Evolutionary conservation across 2,329 filamentous ascomycete genomes (phyloP), one percentile per base, ranked within the genome.

Genomic region (Neoscytalidium dimidiatum): DNA sequence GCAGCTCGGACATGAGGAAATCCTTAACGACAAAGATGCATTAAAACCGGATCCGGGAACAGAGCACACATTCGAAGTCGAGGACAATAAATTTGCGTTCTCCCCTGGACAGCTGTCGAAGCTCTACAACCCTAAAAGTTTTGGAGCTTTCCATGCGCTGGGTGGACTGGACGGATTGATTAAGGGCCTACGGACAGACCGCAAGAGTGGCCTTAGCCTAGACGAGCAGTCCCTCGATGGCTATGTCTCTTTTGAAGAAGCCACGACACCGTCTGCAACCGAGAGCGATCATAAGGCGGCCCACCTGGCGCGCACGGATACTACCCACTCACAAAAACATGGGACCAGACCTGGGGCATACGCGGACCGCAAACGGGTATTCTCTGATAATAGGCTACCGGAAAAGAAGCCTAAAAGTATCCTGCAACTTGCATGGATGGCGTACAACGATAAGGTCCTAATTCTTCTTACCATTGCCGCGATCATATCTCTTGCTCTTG

Each of bases 361-460:
- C 64, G 74, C 79, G 44, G 88, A 90, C 71, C 82, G 88, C n/a
- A 81, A 83, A 64, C 80, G 87, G 33, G 78, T 90, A 4, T 90
- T 84, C 71, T 82, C 84, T 51, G 83, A 84, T 68, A 91, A 91
- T 69, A 77, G 80, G 13, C 78, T 91, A 23, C 89, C 89, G 0
- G 83, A 86, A 48, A 87, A 88, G 72, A 88, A 90, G 74, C 80
- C 83, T 1, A 88, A 86, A 29, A 83, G 86, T 1, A 82, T 91
- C 44, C 81, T 86, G 70, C 80, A 79, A 65, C 73, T 91, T 7
- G 82, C 88, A 66, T 92, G 89, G 89, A 85, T 85, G 67, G 88
- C 89, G 2, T 91, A 90, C 74, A 90, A 91, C 69, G 90, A 92
- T 76, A 90, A 90, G 68, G 87, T 92, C 38, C 84, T 92, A 43